Percentiles rank a stretch among this genome's conserved stretches.
Conservation (phyloP, 2,329 filamentous ascomycete species). For the Ampelomyces quisqualis region DNA sequence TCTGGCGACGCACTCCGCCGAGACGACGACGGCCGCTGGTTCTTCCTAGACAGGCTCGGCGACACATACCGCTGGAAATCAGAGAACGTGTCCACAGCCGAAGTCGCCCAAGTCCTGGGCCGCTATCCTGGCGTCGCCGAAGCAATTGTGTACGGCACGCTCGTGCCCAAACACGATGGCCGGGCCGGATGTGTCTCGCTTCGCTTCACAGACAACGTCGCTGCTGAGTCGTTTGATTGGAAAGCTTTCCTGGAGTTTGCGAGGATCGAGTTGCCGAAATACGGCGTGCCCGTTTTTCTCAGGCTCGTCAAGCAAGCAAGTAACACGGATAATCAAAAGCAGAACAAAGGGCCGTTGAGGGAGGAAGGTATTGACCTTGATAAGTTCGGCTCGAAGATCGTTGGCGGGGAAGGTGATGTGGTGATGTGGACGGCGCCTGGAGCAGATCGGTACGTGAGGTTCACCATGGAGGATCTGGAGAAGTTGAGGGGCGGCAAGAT, state of each 20-base stretch:
- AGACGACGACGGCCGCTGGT: conserved; percentile 49
- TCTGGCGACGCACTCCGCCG: conserved; percentile 49
- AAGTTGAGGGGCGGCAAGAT: conserved; percentile 21
- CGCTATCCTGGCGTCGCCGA: conserved; percentile 45
- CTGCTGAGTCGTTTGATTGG: conserved; percentile 29
- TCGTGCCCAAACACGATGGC: conserved; percentile 49
- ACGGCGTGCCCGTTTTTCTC: conserved; percentile 73
- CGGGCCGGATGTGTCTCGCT: conserved; percentile 59
- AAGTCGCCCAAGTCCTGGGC: conserved; percentile 49
- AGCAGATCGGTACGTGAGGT: conserved; percentile 25
- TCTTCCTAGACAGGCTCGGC: conserved; percentile 49
- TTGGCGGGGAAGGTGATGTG: conserved; percentile 23
- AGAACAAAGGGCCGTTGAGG: conserved; percentile 70
- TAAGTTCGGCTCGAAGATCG: conserved; percentile 28
- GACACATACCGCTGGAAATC: conserved; percentile 53
- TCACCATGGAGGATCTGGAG: conserved; percentile 22
- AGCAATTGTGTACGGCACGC: conserved; percentile 51
- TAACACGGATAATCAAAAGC: conserved; percentile 73
- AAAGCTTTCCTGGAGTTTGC: conserved; percentile 24
- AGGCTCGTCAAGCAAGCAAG: conserved; percentile 59
- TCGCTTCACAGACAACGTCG: conserved; percentile 51
- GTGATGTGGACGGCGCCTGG: conserved; percentile 35
- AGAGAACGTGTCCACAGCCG: conserved; percentile 51
- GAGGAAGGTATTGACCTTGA: conserved; percentile 64
- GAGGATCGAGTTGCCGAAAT: conserved; percentile 57